Base-by-base conservation (phyloP, 352 stramenopile species). In the Phytophthora meadii region DNA sequence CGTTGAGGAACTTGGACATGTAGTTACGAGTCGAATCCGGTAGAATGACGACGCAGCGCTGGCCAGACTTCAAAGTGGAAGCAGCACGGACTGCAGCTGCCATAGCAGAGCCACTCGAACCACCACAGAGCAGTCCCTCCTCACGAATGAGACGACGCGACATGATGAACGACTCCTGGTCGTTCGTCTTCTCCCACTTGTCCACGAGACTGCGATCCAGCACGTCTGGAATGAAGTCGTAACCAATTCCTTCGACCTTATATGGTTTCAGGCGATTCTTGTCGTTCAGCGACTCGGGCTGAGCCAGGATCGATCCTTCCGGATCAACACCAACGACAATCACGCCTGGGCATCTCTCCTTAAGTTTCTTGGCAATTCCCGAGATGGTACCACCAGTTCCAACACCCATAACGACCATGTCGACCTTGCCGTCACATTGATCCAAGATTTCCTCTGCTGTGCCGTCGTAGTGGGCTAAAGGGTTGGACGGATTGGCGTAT, bases 11-110 rank as follows among this genome's bases (percentile, higher is more conserved):
- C 79, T 99, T 99, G 67, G 84, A 97, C 95, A 99, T 99, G 90
- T 99, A 99, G 81, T 99, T 99, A 24, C 96, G 82, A 17, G 97
- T 97, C 46, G 86, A 98, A 75, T 99, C 97, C 1, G 95, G 90
- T 6, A 99, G 76, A 36, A 99, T 77, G 10, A 99, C 93, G 7
- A 99, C 95, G 66, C 90, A 98, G 11, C 91, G 89, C 72, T 99
- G 90, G 22, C 92, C 95, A 54, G 84, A 68, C 53, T 83, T 82
- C 17, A 98, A 80, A 24, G 64, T 71, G 14, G 83, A 69, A 2
- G 93, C 94, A 17, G 90, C 92, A 28, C 86, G 71, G 9, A 99
- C 61, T 3, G 93, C 93, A 19, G 74, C 85, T 14, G 73, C 81
- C 46, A 98, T 87, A 11, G 91, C 93, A 27, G 93, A 88, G 27